Base-by-base conservation (phyloP, 176 grass and related monocot genomes). In the Leersia perrieri region DNA sequence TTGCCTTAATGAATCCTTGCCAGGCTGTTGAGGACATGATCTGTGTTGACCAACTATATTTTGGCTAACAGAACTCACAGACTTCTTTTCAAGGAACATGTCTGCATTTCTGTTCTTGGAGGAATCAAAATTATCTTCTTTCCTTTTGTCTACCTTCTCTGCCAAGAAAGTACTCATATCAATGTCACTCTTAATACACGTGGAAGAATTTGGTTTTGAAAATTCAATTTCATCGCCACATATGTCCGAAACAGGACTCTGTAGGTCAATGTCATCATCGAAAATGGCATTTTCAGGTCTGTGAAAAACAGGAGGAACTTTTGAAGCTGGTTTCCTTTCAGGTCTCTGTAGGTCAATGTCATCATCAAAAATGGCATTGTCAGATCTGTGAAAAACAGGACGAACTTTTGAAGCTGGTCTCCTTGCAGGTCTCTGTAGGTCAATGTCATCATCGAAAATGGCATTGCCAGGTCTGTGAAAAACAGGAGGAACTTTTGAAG, bases 401-500 rank as follows among this genome's bases (percentile, higher is more conserved):
- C n/a, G n/a, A n/a, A n/a, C n/a, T n/a, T n/a, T n/a, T n/a, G n/a
- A n/a, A n/a, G n/a, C n/a, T n/a, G n/a, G n/a, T n/a, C n/a, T n/a
- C n/a, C n/a, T n/a, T n/a, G n/a, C n/a, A n/a, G n/a, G n/a, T n/a
- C n/a, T n/a, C n/a, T n/a, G n/a, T n/a, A n/a, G n/a, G n/a, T n/a
- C 32, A 83, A 83, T 90, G 55, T 20, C 83, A 63, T 79, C 75
- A 63, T 63, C 70, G 63, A 75, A 82, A 78, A 44, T 55, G n/a
- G 74, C 45, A 57, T 69, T 57, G 33, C 71, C 77, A 71, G 71
- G 64, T 76, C 26, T 38, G 12, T 75, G 71, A 71, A 33, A 76
- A 42, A 75, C 77, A 89, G 87, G 67, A 80, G 36, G 53, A 76
- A 81, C 76, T 75, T 76, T 70, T 84, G 76, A 69, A 63, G 70